Evolutionary conservation across 805 yeast species (phyloP).

Genomic region (Teunomyces aglyptinius): DNA sequence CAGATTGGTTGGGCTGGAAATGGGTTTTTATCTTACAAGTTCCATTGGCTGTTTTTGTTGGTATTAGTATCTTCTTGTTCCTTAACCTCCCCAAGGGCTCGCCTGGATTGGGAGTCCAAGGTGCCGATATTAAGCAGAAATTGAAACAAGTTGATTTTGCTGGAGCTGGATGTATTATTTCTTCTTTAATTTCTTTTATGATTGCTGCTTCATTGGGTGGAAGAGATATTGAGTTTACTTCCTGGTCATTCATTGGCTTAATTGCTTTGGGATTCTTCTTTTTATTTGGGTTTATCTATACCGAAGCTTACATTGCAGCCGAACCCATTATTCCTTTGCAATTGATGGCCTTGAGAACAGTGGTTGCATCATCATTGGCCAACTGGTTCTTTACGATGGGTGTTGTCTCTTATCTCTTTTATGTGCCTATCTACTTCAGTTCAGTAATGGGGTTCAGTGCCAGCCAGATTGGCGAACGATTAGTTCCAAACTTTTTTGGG

Average conservation of each 20-base stretch:
- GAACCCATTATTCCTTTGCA: slow-evolving; percentile 70
- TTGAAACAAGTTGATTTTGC: slow-evolving; percentile 60
- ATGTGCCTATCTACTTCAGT: slow-evolving; percentile 65
- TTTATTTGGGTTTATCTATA: slow-evolving; percentile 44
- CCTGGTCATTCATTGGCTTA: slow-evolving; percentile 37
- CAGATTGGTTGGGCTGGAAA: slow-evolving; percentile 55
- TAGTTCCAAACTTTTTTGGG: slow-evolving; percentile 67
- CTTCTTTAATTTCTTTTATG: slow-evolving; percentile 57
- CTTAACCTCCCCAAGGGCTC: slow-evolving; percentile 53
- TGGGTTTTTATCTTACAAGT: slow-evolving; percentile 40
- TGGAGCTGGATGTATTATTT: slow-evolving; percentile 63
- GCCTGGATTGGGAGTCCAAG: slow-evolving; percentile 52
- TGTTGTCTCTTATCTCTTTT: slow-evolving; percentile 60
- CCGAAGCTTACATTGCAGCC: slow-evolving; percentile 49
- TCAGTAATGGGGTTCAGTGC: slow-evolving; percentile 53
- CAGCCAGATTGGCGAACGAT: slow-evolving; percentile 55
- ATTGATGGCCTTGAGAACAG: slow-evolving; percentile 57
- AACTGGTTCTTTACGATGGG: slow-evolving; percentile 74
- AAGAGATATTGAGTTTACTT: slow-evolving; percentile 46
- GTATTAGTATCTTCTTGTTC: slow-evolving; percentile 33
- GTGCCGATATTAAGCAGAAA: slow-evolving; percentile 45
- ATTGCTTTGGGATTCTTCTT: slow-evolving; percentile 33
- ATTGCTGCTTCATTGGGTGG: slow-evolving; percentile 69
- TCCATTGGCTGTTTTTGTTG: slow-evolving; percentile 43
- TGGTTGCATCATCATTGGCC: slow-evolving; percentile 61